A percentile compares a stretch with the other conserved stretches of the same genome.
Evolutionary conservation across 2,329 filamentous ascomycete genomes (phyloP).

Genomic region (Fusarium sp.): DNA sequence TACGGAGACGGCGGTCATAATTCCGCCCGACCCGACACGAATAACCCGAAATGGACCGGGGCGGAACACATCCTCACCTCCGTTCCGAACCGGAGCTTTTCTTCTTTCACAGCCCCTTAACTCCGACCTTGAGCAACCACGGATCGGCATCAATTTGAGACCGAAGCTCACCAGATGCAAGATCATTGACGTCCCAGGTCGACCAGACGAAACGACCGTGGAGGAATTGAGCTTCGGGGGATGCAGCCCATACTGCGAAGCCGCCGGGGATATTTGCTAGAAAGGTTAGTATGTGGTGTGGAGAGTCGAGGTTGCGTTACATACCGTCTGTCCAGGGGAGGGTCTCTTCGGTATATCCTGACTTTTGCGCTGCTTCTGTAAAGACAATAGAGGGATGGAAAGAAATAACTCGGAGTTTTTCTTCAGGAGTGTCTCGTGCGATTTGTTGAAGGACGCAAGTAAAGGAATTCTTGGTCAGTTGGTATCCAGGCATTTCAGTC

Average conservation of each 20-base stretch:
- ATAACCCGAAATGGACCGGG: not conserved
- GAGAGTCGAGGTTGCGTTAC: not conserved
- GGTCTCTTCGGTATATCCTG: conserved; percentile 36
- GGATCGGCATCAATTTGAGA: conserved; percentile 23
- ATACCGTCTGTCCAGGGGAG: conserved; percentile 36
- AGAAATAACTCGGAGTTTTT: conserved; percentile 51
- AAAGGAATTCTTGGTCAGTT: conserved; percentile 51
- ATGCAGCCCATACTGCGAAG: conserved; percentile 57
- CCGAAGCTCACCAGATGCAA: conserved; percentile 35
- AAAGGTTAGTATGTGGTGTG: not conserved
- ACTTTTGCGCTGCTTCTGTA: conserved; percentile 42
- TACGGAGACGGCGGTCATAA: not conserved
- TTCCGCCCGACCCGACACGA: not conserved
- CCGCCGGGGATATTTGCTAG: conserved; percentile 51
- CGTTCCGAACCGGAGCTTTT: not conserved
- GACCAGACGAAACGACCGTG: conserved; percentile 59
- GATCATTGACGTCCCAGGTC: conserved; percentile 63
- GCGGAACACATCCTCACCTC: not conserved
- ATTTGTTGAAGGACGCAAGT: conserved; percentile 49
- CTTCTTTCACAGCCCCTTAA: conserved; percentile 25
- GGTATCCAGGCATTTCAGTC: conserved; percentile 43
- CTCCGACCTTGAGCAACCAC: conserved; percentile 39
- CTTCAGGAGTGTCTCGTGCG: conserved; percentile 45
- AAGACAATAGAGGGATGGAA: conserved; percentile 54
- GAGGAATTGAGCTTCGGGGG: conserved; percentile 56